Conservation (phyloP, 306 rosid genomes). For the Alnus glutinosa region DNA sequence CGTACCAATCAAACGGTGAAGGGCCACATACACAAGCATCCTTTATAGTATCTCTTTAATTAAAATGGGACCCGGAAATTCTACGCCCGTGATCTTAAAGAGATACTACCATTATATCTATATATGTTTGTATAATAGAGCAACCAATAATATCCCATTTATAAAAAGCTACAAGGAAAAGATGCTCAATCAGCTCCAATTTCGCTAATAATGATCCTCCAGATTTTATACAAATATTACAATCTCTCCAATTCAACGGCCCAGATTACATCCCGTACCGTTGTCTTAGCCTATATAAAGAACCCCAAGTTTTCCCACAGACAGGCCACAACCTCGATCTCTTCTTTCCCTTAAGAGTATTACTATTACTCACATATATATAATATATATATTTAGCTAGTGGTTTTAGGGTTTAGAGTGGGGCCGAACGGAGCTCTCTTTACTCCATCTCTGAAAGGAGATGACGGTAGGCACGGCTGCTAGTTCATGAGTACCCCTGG, state of each 20-base stretch:
- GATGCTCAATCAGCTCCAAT: slow-evolving; percentile 28
- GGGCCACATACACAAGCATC: slow-evolving; percentile 16
- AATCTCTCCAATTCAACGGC: slow-evolving; percentile 1
- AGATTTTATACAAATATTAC: background rate
- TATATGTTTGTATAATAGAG: background rate
- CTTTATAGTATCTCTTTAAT: background rate
- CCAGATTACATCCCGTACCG: slow-evolving; percentile 6
- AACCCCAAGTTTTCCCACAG: background rate
- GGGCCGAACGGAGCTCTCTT: slow-evolving; percentile 47
- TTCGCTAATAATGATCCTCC: slow-evolving; percentile 3
- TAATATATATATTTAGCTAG: background rate
- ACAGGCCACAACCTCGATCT: slow-evolving; percentile 2
- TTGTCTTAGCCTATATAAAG: slow-evolving; percentile 29
- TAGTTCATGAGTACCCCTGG: slow-evolving; percentile 60
- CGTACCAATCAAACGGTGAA: slow-evolving; percentile 9
- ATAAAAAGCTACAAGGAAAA: slow-evolving; percentile 6
- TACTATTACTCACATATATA: background rate
- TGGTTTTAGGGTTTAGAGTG: background rate
- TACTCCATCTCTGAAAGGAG: slow-evolving; percentile 58
- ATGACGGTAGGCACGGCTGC: slow-evolving; percentile 63
- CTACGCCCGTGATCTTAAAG: slow-evolving; percentile 5
- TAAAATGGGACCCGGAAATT: slow-evolving; percentile 12
- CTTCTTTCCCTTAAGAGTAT: background rate
- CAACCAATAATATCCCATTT: slow-evolving; percentile 1
- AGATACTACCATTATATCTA: background rate